Base-by-base conservation (phyloP, 768 basidiomycete genomes). In the Kondoa malvinella region DNA sequence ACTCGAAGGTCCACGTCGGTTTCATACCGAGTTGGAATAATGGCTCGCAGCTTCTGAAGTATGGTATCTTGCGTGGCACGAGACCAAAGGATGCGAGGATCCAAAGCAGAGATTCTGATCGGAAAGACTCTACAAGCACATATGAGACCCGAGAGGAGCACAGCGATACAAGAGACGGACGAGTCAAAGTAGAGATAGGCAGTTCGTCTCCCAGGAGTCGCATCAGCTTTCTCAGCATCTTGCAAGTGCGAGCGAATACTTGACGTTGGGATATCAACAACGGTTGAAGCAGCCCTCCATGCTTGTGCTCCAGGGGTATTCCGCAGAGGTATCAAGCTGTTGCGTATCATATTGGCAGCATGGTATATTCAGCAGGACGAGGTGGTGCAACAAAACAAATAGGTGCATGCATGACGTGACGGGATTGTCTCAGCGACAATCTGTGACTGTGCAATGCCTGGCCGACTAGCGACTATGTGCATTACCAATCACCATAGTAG, bases 91-190 rank as follows among this genome's bases (percentile, higher is more conserved):
- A 83, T 80, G 17, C 88, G 69, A 71, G 74, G 88, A 86, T 90
- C 88, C 84, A 86, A 86, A 67, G 79, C 75, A 4, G 82, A 86
- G 30, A 88, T 76, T 68, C 83, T 82, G 33, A 88, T 80, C 0
- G 88, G 89, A 75, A 89, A 89, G 34, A 90, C 82, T 1, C 86
- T 86, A 25, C n/a, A n/a, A n/a, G n/a, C n/a, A n/a, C n/a, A n/a
- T n/a, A n/a, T n/a, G n/a, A n/a, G n/a, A n/a, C n/a, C n/a, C n/a
- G n/a, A n/a, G n/a, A n/a, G n/a, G n/a, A n/a, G n/a, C n/a, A n/a
- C n/a, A n/a, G n/a, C n/a, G n/a, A n/a, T n/a, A n/a, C n/a, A n/a
- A n/a, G n/a, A n/a, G n/a, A n/a, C n/a, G n/a, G n/a, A n/a, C 8
- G 40, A 50, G 40, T 50, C 40, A 50, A 50, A 50, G 40, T 50